phyloP scores from a whole-genome alignment of 345 rosid species.

The Eucalyptus decipiens region DNA sequence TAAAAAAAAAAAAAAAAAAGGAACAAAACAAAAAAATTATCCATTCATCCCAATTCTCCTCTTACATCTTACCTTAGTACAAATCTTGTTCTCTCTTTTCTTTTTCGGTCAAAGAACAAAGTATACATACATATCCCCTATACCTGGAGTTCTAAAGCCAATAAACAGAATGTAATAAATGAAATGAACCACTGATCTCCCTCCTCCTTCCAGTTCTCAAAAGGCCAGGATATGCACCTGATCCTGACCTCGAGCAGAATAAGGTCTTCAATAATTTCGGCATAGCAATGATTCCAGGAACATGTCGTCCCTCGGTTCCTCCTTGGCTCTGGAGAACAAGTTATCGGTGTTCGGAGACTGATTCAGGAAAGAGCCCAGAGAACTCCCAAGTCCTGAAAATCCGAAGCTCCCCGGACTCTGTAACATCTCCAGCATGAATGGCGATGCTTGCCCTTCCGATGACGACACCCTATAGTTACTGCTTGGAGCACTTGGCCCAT shows the following conservation, averaged over 20 bases:
- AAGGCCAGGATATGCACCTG: background rate
- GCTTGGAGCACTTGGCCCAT: background rate
- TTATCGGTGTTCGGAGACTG: conserved; percentile 5
- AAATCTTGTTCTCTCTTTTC: background rate
- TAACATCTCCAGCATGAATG: conserved; percentile 33
- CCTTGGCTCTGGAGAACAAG: conserved; percentile 26
- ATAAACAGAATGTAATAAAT: conserved; percentile 9
- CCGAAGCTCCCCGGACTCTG: conserved; percentile 20
- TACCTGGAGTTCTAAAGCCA: conserved; percentile 2
- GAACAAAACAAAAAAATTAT: background rate
- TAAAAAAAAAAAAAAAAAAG: background rate
- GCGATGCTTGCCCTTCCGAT: conserved; percentile 13
- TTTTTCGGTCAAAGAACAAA: background rate
- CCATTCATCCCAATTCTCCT: background rate
- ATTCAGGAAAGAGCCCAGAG: conserved; percentile 24
- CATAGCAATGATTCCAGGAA: conserved; percentile 37
- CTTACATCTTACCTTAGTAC: background rate
- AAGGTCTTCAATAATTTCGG: background rate
- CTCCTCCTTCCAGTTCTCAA: background rate
- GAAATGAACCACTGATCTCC: background rate
- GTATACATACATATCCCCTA: background rate
- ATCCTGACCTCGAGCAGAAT: background rate
- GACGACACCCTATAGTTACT: background rate
- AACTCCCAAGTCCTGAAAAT: conserved; percentile 22
- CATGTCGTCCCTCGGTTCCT: conserved; percentile 49